Evolutionary conservation across 116 monocot genomes (phyloP).

Genomic region (Iris pallida): DNA sequence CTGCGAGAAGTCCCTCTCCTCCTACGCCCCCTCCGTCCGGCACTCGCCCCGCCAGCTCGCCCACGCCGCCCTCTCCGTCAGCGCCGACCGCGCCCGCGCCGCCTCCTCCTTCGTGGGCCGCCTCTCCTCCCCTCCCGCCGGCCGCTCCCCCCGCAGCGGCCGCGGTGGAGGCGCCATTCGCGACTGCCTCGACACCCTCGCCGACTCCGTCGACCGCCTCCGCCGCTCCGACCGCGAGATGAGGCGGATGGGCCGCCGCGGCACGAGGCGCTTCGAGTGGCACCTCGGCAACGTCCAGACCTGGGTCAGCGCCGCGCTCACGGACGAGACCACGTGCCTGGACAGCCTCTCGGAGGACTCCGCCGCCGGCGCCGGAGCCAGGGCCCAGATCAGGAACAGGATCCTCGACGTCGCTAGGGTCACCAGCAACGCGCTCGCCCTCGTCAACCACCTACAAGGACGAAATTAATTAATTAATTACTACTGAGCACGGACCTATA

Average conservation of each 20-base stretch:
- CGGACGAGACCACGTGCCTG: conserved; percentile 23
- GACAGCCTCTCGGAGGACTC: conserved; percentile 23
- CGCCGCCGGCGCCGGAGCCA: conserved; percentile 1
- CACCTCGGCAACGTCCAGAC: conserved; percentile 34
- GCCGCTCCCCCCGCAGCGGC: not conserved
- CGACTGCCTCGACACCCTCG: conserved; percentile 64
- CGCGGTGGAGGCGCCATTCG: conserved; percentile 39
- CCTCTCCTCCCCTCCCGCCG: conserved; percentile 11
- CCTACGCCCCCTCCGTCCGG: conserved; percentile 30
- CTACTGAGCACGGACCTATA: no score
- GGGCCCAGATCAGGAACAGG: conserved; percentile 9
- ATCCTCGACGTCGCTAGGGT: conserved; percentile 11
- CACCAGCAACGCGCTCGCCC: conserved; percentile 25
- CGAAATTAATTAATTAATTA: not conserved
- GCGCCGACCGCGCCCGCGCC: conserved; percentile 24
- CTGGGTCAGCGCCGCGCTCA: conserved; percentile 26
- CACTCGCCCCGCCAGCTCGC: conserved; percentile 42
- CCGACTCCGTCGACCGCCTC: conserved; percentile 55
- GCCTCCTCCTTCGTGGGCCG: conserved; percentile 33
- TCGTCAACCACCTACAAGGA: conserved; percentile 17
- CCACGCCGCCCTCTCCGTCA: conserved; percentile 37
- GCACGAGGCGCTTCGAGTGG: conserved; percentile 24
- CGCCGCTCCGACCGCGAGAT: conserved; percentile 44
- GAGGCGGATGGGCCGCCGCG: conserved; percentile 37
- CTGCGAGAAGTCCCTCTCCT: conserved; percentile 27